Base-by-base conservation (phyloP, 257 asterid genomes). In the Salvia miltiorrhiza region DNA sequence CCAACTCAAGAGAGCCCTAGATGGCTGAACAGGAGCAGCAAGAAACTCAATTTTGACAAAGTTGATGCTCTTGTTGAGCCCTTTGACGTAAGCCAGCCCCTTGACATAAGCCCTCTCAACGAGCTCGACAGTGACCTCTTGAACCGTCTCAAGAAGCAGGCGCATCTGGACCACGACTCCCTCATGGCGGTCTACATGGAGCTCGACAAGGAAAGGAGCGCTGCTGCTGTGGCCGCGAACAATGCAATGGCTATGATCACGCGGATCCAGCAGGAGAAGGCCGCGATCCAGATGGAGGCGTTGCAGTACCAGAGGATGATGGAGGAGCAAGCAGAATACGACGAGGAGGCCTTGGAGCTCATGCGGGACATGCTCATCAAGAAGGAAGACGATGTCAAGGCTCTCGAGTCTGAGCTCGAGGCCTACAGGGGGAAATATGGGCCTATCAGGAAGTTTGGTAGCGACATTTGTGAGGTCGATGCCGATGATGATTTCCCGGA, bases 181-280 rank as follows among this genome's bases (percentile, higher is more conserved):
- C 79, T 94, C 5, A 82, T 82, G 74, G 99, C 81, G 12, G 47
- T 94, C 47, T 85, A 94, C 78, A 74, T 85, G 97, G 97, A 94
- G 30, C 69, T 94, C 54, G 99, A 94, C 16, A 96, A 94, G 74
- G 99, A 94, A 77, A 77, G 99, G 77, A 94, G 87, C 40, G 97
- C 97, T 26, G 83, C 99, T 2, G 90, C 92, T n/a, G 84, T 89
- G n/a, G 99, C 99, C 9, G 99, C 93, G 0, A 91, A 91, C 60
- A 91, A 94, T 43, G 99, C 99, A 12, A 94, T 94, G 99, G 97
- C 97, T 7, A 91, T 94, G 99, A 94, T 94, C 57, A 91, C 97
- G 9, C 85, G 93, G 26, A 77, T 94, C 14, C 99, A 94, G 63
- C 96, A 93, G 0, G 97, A 94, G 79, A 94, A 94, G 67, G 97